A percentile compares a stretch with the other conserved stretches of the same genome.
These are phyloP conservation scores for Blastocystis sp. DNA, from an alignment of 352 stramenopile genomes.

Conservation along the genomic window DNA sequence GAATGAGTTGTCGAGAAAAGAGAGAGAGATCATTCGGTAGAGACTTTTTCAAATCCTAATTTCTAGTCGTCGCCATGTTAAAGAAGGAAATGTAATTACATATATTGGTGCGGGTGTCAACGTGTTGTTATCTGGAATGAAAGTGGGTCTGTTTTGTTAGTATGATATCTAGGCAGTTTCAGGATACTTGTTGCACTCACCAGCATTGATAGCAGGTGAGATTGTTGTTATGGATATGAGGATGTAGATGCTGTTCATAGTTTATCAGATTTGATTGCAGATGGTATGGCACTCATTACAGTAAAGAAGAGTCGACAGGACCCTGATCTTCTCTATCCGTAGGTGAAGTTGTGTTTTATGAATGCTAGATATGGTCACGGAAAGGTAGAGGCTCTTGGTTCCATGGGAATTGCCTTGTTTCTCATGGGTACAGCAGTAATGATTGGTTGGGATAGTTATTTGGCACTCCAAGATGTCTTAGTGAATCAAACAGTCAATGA, in stretches of 20 bases:
- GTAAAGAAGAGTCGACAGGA: slow-evolving; percentile 36
- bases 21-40: slow-evolving; percentile 39
- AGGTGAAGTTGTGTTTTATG: neutral
- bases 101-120: slow-evolving; percentile 36
- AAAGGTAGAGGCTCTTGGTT: slow-evolving; percentile 24
- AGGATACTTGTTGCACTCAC: slow-evolving; percentile 28
- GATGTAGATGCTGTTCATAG: slow-evolving; percentile 26
- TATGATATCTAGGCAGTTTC: slow-evolving; percentile 8
- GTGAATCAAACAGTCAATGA: slow-evolving; percentile 16
- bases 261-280: slow-evolving; percentile 25
- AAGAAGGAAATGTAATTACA: slow-evolving; percentile 47
- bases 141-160: neutral
- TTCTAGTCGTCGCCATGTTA: slow-evolving; percentile 10
- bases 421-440: slow-evolving; percentile 2
- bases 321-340: slow-evolving; percentile 14
- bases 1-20: neutral
- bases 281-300: slow-evolving; percentile 12
- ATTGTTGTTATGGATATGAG: neutral
- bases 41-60: neutral
- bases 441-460: slow-evolving; percentile 20
- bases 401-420: slow-evolving; percentile 31
- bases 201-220: slow-evolving; percentile 10
- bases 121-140: neutral
- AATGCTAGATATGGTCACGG: slow-evolving; percentile 24
- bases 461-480: neutral